These are phyloP conservation scores for Adansonia digitata DNA, from an alignment of 345 rosid genomes.

Conservation along the genomic window DNA sequence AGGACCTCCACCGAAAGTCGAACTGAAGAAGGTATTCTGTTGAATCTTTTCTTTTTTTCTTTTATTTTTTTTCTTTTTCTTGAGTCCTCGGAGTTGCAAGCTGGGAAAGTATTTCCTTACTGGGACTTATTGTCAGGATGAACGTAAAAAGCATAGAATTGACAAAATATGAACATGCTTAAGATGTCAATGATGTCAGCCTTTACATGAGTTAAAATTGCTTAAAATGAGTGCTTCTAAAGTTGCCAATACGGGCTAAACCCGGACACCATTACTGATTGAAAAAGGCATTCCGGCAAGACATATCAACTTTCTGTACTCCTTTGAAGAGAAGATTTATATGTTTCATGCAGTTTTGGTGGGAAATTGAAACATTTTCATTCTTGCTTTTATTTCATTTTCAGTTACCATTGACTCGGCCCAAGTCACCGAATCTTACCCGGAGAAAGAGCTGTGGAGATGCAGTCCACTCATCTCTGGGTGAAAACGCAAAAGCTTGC, in stretches of 20 bases:
- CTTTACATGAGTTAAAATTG: no score
- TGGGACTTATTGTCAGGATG: background rate
- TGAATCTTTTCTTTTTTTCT: background rate
- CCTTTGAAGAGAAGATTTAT: background rate
- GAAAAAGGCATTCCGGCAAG: no score
- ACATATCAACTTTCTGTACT: no score
- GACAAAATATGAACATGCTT: no score
- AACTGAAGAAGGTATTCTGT: conserved; percentile 71
- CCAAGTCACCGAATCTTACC: conserved; percentile 59
- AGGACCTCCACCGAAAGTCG: conserved; percentile 76
- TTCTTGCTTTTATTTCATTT: conserved; percentile 12
- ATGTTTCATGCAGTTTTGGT: background rate
- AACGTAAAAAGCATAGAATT: no score
- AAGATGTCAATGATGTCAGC: no score
- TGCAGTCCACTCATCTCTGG: conserved; percentile 38
- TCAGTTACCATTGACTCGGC: conserved; percentile 83
- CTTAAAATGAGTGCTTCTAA: no score
- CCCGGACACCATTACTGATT: no score
- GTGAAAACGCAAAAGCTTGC: conserved; percentile 51
- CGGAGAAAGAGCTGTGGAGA: conserved; percentile 91
- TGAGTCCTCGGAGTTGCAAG: background rate
- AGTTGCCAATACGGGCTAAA: no score
- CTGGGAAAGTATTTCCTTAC: background rate
- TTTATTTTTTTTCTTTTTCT: no score
- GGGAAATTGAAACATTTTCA: background rate